A percentile compares a stretch with the other conserved stretches of the same genome.
phyloP scores from a whole-genome alignment of 2,329 filamentous ascomycete genomes.

The Aureobasidium sp. region DNA sequence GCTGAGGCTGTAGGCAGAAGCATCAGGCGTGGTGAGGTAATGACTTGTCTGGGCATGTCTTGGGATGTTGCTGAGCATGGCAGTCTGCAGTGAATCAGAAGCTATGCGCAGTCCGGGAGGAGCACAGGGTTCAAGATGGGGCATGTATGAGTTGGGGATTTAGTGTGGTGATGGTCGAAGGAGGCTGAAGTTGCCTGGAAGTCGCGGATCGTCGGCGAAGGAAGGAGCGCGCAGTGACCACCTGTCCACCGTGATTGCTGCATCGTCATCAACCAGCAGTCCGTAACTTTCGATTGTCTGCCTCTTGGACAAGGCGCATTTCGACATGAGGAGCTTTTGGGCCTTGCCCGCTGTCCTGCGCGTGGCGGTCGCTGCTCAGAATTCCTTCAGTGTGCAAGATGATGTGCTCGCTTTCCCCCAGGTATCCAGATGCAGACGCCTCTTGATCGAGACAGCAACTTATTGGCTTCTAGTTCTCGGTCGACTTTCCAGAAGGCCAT shows the following conservation, averaged over 20 bases:
- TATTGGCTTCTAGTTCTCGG: constrained; percentile 57
- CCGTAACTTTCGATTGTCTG: background rate
- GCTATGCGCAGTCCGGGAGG: background rate
- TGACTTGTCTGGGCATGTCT: background rate
- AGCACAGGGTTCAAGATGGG: background rate
- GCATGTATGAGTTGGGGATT: background rate
- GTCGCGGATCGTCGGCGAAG: background rate
- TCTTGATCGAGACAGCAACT: background rate
- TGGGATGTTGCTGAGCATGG: background rate
- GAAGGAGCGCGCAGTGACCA: background rate
- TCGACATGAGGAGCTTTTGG: constrained; percentile 42
- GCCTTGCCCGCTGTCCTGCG: constrained; percentile 42
- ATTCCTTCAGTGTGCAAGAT: constrained; percentile 76
- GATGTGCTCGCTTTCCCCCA: constrained; percentile 83
- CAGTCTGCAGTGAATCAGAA: background rate
- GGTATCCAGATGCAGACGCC: constrained; percentile 42
- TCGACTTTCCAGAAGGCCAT: constrained; percentile 66
- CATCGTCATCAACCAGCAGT: background rate
- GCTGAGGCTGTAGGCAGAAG: background rate
- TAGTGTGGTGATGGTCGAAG: background rate
- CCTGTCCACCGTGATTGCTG: background rate
- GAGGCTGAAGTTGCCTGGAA: background rate
- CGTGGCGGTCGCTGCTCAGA: constrained; percentile 46
- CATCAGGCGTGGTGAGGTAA: background rate
- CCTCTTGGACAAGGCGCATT: background rate